phyloP scores from a whole-genome alignment of 1,284 basidiomycete species.

The Dichomitus squalens region DNA sequence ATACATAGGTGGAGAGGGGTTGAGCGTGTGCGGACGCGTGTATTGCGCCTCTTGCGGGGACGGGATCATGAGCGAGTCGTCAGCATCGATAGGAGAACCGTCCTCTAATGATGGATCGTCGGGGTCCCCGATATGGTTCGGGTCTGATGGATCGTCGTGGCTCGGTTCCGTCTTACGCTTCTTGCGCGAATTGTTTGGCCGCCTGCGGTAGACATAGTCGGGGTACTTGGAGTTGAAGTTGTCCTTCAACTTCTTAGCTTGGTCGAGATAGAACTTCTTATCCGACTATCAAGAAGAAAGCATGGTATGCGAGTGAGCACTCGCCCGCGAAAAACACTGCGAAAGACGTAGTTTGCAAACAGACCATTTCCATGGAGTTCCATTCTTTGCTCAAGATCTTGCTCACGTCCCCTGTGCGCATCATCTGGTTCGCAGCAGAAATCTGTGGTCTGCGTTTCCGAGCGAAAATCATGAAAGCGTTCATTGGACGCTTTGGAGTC shows the following conservation, averaged over 20 bases:
- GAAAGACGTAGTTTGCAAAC: slow-evolving; percentile 19
- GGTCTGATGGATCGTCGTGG: slow-evolving; percentile 32
- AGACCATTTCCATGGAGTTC: slow-evolving; percentile 71
- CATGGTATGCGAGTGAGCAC: background rate
- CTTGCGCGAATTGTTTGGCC: slow-evolving; percentile 82
- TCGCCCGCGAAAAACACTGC: background rate
- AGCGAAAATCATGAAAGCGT: slow-evolving; percentile 89
- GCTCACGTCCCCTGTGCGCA: slow-evolving; percentile 85
- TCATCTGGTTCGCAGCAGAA: slow-evolving; percentile 77
- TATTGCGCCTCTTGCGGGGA: slow-evolving; percentile 25
- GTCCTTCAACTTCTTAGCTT: slow-evolving; percentile 81
- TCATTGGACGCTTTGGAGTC: slow-evolving; percentile 85
- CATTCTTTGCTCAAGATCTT: slow-evolving; percentile 83
- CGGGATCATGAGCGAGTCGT: slow-evolving; percentile 27
- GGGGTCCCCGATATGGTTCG: slow-evolving; percentile 35
- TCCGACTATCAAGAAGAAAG: slow-evolving; percentile 53
- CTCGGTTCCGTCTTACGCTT: slow-evolving; percentile 57
- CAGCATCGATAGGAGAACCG: slow-evolving; percentile 31
- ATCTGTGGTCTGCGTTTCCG: slow-evolving; percentile 79
- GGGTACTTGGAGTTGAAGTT: slow-evolving; percentile 84
- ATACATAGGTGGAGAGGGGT: slow-evolving; percentile 20
- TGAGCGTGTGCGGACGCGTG: slow-evolving; percentile 21
- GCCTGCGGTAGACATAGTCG: slow-evolving; percentile 81
- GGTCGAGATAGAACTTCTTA: slow-evolving; percentile 84
- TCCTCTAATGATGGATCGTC: slow-evolving; percentile 42